A percentile compares a stretch with the other conserved stretches of the same genome.
phyloP scores from a whole-genome alignment of 495 filamentous ascomycete genomes.

The Penicillium canariense region DNA sequence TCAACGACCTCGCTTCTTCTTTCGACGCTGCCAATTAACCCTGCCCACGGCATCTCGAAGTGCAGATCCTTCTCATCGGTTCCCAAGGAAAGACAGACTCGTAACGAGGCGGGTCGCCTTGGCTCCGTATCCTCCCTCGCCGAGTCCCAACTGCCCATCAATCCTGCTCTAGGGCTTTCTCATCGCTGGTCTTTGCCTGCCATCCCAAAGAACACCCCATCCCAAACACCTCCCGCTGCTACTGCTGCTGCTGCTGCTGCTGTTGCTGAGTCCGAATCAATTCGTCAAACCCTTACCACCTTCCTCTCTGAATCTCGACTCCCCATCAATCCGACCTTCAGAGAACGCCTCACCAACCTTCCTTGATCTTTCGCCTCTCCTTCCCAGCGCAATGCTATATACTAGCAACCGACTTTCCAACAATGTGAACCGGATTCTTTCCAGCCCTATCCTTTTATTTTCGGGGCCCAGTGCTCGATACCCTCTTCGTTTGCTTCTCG shows the following conservation, averaged over 20 bases:
- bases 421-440: slow-evolving; percentile 21
- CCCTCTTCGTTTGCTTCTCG: slow-evolving; percentile 27
- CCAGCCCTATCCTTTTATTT: slow-evolving; percentile 12
- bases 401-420: not conserved
- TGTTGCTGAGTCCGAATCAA: not conserved
- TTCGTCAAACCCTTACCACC: slow-evolving; percentile 2
- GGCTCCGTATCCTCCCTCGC: slow-evolving; percentile 1
- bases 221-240: not conserved
- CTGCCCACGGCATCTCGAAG: slow-evolving; percentile 8
- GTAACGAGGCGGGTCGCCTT: not conserved
- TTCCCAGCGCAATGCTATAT: slow-evolving; percentile 7
- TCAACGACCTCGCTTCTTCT: slow-evolving; percentile 13
- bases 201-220: not conserved
- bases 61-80: not conserved
- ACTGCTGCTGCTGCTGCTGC: not conserved
- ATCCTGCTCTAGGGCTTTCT: slow-evolving; percentile 26
- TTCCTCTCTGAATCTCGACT: slow-evolving; percentile 33
- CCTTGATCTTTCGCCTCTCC: slow-evolving; percentile 3
- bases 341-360: slow-evolving; percentile 9
- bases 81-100: not conserved
- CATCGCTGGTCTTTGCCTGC: slow-evolving; percentile 9
- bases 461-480: slow-evolving; percentile 29
- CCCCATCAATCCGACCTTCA: slow-evolving; percentile 39
- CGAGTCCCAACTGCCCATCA: slow-evolving; percentile 21
- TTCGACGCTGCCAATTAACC: slow-evolving; percentile 24